Evolutionary conservation across 768 basidiomycete genomes (phyloP).

Genomic region (Omphalotus guepiniiformis): DNA sequence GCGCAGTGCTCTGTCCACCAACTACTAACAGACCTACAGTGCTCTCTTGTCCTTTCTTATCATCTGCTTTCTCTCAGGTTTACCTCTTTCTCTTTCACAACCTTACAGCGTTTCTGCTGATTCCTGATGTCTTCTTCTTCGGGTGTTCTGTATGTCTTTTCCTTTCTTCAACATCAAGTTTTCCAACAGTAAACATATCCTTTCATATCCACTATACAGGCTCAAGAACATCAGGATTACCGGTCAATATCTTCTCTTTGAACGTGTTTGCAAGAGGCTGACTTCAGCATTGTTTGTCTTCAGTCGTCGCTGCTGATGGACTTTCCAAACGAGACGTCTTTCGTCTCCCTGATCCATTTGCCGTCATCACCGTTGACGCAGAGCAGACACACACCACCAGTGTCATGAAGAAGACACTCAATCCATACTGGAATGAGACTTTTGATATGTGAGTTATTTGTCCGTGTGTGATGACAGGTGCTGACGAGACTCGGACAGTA

Average conservation of each 20-base stretch:
- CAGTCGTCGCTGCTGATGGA: conserved; percentile 94
- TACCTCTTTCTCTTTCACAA: too few species aligned
- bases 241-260: conserved; percentile 36
- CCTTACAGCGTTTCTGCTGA: background rate
- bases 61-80: too few species aligned
- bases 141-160: conserved; percentile 37
- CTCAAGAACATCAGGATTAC: conserved; percentile 78
- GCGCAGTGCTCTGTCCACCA: too few species aligned
- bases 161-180: conserved; percentile 8
- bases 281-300: conserved; percentile 1
- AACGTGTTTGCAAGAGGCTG: background rate
- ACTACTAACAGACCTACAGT: too few species aligned
- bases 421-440: conserved; percentile 97
- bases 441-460: conserved; percentile 80
- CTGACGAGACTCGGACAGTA: conserved; percentile 41
- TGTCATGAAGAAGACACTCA: conserved; percentile 93
- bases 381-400: conserved; percentile 97
- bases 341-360: conserved; percentile 95
- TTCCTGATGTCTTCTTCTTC: conserved; percentile 43
- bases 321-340: conserved; percentile 94
- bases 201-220: conserved; percentile 21
- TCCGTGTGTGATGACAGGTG: background rate
- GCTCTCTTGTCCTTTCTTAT: too few species aligned
- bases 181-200: conserved; percentile 13
- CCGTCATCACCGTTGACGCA: conserved; percentile 96